phyloP scores from a whole-genome alignment of 179 eudicot species.

The Carnegiea gigantea region DNA sequence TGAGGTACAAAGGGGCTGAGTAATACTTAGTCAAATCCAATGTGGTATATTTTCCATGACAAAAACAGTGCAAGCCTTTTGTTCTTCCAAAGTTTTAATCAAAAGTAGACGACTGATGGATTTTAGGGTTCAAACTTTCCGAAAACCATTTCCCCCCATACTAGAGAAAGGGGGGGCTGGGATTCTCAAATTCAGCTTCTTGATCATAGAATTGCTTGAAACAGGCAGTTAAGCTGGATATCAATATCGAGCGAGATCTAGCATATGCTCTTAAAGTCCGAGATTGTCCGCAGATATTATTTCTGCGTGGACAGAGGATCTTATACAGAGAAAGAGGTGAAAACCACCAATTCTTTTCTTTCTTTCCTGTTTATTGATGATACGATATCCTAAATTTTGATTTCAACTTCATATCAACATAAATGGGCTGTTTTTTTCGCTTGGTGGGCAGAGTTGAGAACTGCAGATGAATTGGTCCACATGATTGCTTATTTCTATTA shows the following conservation, averaged over 20 bases:
- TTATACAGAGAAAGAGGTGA: conserved; percentile 79
- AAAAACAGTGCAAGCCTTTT: neutral
- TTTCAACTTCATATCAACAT: conserved; percentile 3
- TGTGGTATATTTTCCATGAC: too few species aligned
- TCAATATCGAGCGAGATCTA: conserved; percentile 84
- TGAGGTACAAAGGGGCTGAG: too few species aligned
- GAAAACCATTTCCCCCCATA: neutral
- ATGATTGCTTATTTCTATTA: conserved; percentile 89
- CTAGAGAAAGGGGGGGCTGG: neutral
- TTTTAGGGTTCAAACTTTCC: too few species aligned
- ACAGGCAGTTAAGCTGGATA: conserved; percentile 89
- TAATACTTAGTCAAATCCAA: too few species aligned
- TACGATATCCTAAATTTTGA: neutral
- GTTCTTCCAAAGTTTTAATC: neutral
- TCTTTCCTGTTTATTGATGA: neutral
- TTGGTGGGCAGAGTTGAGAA: conserved; percentile 53
- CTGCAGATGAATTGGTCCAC: conserved; percentile 81
- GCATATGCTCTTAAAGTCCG: conserved; percentile 52
- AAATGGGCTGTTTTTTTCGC: conserved; percentile 11
- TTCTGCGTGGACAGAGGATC: conserved; percentile 42
- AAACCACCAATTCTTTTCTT: neutral
- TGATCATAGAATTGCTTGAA: conserved; percentile 19
- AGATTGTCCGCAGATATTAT: conserved; percentile 46
- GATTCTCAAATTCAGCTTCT: neutral
- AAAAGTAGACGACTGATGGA: neutral